These are phyloP conservation scores for Cucurbita ficifolia DNA, from an alignment of 306 rosid species.

Conservation along the genomic window DNA sequence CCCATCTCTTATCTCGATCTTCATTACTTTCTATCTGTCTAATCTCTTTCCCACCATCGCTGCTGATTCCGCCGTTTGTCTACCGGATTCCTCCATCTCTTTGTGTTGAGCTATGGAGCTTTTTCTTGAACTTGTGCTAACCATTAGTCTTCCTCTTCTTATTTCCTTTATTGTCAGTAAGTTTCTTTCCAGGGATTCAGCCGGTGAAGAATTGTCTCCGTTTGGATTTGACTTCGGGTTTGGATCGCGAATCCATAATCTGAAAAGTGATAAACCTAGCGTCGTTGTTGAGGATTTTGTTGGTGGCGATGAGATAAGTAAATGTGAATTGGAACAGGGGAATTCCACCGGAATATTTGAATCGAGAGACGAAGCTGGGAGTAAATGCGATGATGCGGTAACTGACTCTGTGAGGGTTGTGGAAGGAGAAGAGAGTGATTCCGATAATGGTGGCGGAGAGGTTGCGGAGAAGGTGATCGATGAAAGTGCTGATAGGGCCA, in stretches of 20 bases:
- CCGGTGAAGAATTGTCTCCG: constrained; percentile 1
- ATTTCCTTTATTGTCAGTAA: constrained; percentile 25
- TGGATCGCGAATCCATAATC: constrained; percentile 13
- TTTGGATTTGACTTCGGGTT: background rate
- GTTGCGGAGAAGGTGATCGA: constrained; percentile 12
- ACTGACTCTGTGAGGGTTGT: background rate
- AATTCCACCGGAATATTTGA: background rate
- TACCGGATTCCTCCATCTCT: background rate
- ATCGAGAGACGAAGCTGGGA: background rate
- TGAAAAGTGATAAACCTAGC: constrained; percentile 14
- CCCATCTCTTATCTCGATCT: background rate
- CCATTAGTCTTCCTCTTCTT: constrained; percentile 26
- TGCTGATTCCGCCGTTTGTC: background rate
- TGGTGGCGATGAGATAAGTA: constrained; percentile 14
- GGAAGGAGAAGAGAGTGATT: background rate
- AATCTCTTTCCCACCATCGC: constrained; percentile 6
- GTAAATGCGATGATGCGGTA: background rate
- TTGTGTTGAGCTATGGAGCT: constrained; percentile 30
- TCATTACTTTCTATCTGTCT: background rate
- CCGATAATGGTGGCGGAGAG: constrained; percentile 14
- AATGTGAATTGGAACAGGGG: background rate
- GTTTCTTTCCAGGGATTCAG: constrained; percentile 16
- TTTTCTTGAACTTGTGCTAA: constrained; percentile 24
- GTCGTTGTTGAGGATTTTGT: constrained; percentile 18
- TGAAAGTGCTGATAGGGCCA: constrained; percentile 9